These are phyloP conservation scores for Dactylellina leptospora DNA, from an alignment of 2,329 filamentous ascomycete species.

Conservation along the genomic window DNA sequence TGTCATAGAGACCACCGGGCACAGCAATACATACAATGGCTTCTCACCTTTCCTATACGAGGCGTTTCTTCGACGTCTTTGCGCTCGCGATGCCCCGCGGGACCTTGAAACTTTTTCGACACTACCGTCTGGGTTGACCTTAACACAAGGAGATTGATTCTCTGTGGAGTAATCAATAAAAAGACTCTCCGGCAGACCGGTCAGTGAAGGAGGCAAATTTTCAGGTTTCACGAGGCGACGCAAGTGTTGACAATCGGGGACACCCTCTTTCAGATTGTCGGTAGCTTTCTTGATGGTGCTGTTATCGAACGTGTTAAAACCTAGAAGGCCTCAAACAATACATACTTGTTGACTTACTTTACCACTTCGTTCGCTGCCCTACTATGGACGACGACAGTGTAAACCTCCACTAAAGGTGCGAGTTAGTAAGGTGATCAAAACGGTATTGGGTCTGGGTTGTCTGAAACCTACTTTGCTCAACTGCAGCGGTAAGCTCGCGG, in stretches of 20 bases:
- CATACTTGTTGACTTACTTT: slow-evolving; percentile 66
- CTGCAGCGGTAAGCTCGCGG: slow-evolving; percentile 30
- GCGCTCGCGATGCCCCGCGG: slow-evolving; percentile 42
- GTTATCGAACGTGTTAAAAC: slow-evolving; percentile 2
- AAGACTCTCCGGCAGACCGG: slow-evolving; percentile 58
- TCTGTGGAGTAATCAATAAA: slow-evolving; percentile 55
- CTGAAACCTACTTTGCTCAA: slow-evolving; percentile 40
- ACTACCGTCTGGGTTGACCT: slow-evolving; percentile 49
- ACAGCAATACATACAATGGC: slow-evolving; percentile 65
- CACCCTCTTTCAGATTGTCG: slow-evolving; percentile 55
- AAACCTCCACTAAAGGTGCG: slow-evolving; percentile 67
- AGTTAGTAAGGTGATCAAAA: not conserved
- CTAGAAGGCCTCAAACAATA: slow-evolving; percentile 19
- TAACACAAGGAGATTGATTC: slow-evolving; percentile 43
- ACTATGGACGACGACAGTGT: slow-evolving; percentile 76
- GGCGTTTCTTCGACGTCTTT: slow-evolving; percentile 43
- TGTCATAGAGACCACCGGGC: slow-evolving; percentile 65
- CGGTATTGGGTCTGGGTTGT: not conserved
- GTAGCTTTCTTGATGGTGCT: slow-evolving; percentile 47
- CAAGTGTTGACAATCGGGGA: slow-evolving; percentile 63
- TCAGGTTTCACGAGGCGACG: slow-evolving; percentile 68
- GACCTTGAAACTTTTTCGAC: slow-evolving; percentile 62
- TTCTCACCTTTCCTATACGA: slow-evolving; percentile 54
- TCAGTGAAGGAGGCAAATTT: slow-evolving; percentile 66
- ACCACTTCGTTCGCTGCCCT: slow-evolving; percentile 77